Evolutionary conservation across 306 rosid genomes (phyloP).

Genomic region (Gastrolobium bilobum): DNA sequence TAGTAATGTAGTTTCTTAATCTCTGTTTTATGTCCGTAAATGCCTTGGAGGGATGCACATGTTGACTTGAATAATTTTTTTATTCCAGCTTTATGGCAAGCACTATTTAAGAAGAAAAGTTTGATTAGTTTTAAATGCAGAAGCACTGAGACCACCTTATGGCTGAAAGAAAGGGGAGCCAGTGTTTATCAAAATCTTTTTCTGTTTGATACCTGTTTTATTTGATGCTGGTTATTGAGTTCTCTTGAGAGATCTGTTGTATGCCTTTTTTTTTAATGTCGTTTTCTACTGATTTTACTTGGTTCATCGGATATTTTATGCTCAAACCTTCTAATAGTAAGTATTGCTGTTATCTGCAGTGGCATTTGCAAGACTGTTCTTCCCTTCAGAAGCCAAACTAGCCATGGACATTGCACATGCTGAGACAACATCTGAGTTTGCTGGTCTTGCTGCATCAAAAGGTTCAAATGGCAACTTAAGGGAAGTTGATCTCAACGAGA

Average conservation of each 20-base stretch:
- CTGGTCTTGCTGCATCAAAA: constrained; percentile 62
- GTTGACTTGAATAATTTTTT: constrained; percentile 7
- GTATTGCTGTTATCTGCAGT: constrained; percentile 61
- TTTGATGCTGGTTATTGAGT: neutral
- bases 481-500: constrained; percentile 91
- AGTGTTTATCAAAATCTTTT: neutral
- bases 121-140: constrained; percentile 20
- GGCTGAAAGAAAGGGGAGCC: constrained; percentile 30
- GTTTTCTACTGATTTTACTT: constrained; percentile 16
- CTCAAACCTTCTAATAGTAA: constrained; percentile 25
- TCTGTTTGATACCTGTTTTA: neutral
- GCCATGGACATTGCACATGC: constrained; percentile 90
- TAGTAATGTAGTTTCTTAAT: constrained; percentile 2
- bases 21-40: neutral
- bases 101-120: neutral
- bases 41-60: neutral
- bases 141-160: constrained; percentile 9
- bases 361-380: constrained; percentile 83
- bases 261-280: constrained; percentile 6
- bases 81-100: constrained; percentile 5
- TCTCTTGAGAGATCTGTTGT: constrained; percentile 22
- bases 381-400: constrained; percentile 87
- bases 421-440: constrained; percentile 59
- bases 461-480: constrained; percentile 75
- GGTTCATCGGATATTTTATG: constrained; percentile 22